Conservation (phyloP, 495 filamentous ascomycete genomes). For the Aspergillus egyptiacus region DNA sequence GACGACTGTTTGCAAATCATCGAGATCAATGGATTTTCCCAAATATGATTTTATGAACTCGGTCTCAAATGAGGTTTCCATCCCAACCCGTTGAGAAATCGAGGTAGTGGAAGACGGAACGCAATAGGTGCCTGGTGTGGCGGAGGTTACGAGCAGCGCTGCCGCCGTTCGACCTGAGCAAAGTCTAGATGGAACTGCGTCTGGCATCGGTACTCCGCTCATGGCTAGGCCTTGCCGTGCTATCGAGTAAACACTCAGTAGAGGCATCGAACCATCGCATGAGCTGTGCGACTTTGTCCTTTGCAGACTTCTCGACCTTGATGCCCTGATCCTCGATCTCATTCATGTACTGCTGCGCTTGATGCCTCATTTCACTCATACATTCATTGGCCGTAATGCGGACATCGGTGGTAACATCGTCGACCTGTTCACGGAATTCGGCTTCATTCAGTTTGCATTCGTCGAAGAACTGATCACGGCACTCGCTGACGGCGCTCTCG, state of each 20-base stretch:
- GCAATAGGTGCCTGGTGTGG: too few relatives aligned
- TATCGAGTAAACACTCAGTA: conserved; percentile 2
- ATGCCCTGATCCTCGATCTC: conserved; percentile 10
- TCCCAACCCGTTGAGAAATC: too few relatives aligned
- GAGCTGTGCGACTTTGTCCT: conserved; percentile 9
- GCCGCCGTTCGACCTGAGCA: too few relatives aligned
- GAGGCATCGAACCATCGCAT: conserved; percentile 12
- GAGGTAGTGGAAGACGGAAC: too few relatives aligned
- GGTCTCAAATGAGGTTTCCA: too few relatives aligned
- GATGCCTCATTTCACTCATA: conserved; percentile 17
- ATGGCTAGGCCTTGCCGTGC: conserved; percentile 11
- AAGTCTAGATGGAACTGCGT: conserved; percentile 13
- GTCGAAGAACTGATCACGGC: conserved; percentile 16
- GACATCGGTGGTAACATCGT: conserved; percentile 17
- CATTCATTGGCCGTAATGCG: conserved; percentile 16
- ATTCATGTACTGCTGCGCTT: conserved; percentile 16
- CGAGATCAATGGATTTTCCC: too few relatives aligned
- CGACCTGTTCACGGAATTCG: conserved; percentile 17
- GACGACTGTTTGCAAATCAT: too few relatives aligned
- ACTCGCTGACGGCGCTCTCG: conserved; percentile 13
- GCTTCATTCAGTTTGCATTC: conserved; percentile 14
- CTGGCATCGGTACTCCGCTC: conserved; percentile 8
- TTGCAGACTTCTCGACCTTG: conserved; percentile 14
- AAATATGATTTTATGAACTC: too few relatives aligned
- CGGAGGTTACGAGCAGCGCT: too few relatives aligned